phyloP scores from a whole-genome alignment of 108 stramenopile genomes.

The Discostella pseudostelligera region DNA sequence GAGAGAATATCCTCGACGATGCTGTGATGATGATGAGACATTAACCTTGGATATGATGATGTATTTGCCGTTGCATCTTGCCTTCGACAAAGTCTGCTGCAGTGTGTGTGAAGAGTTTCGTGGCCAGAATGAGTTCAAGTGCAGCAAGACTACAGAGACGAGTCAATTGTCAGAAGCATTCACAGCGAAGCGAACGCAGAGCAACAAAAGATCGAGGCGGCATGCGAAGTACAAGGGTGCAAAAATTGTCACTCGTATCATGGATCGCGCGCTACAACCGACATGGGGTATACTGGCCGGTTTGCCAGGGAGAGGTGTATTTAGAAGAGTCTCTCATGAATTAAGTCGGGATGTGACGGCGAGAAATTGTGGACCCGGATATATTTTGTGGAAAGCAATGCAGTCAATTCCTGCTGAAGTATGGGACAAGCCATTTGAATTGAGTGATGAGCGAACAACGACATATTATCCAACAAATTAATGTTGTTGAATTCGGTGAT shows the following conservation, averaged over 20 bases:
- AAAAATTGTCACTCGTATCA: constrained; percentile 19
- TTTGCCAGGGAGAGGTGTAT: constrained; percentile 34
- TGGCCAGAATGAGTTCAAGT: constrained; percentile 5
- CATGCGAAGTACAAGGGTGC: constrained; percentile 19
- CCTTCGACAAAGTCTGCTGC: constrained; percentile 15
- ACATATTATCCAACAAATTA: constrained; percentile 31
- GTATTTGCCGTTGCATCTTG: constrained; percentile 16
- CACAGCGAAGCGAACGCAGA: constrained; percentile 4
- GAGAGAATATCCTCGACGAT: constrained; percentile 66
- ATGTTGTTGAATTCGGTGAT: background rate
- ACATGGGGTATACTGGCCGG: constrained; percentile 56
- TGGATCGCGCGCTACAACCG: constrained; percentile 54
- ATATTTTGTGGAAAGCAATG: constrained; percentile 61
- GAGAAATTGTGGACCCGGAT: constrained; percentile 73
- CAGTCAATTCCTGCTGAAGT: constrained; percentile 24
- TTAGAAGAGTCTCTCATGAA: constrained; percentile 46
- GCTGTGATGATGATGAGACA: constrained; percentile 67
- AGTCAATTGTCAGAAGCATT: background rate
- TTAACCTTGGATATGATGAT: constrained; percentile 29
- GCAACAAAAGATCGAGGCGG: constrained; percentile 20
- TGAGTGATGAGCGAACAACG: constrained; percentile 7
- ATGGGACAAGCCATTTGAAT: constrained; percentile 29
- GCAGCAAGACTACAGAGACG: constrained; percentile 6
- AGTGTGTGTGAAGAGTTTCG: constrained; percentile 17
- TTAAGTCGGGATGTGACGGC: constrained; percentile 46